Conservation (phyloP, 2,329 filamentous ascomycete genomes). For the Nemania diffusa region DNA sequence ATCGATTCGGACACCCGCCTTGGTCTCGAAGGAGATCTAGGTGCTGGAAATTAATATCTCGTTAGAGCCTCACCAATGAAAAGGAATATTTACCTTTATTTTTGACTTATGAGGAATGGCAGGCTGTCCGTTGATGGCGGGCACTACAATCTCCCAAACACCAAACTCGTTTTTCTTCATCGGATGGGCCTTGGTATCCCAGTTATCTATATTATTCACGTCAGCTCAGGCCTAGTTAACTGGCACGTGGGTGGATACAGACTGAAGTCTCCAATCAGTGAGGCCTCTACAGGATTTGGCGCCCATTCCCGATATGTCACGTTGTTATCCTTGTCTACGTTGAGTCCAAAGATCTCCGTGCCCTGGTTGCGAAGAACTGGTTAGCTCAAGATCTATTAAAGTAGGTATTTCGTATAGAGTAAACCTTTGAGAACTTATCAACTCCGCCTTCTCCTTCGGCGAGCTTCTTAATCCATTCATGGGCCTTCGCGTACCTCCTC, state of each 20-base stretch:
- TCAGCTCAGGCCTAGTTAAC: conserved; percentile 43
- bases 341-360: conserved; percentile 86
- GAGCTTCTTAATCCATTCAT: conserved; percentile 88
- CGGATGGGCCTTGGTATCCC: conserved; percentile 83
- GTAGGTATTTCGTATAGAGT: conserved; percentile 39
- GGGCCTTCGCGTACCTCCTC: conserved; percentile 79
- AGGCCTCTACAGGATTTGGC: conserved; percentile 85
- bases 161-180: conserved; percentile 90
- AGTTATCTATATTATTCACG: conserved; percentile 70
- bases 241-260: conserved; percentile 48
- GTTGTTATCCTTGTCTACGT: conserved; percentile 81
- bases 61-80: background rate
- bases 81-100: conserved; percentile 76
- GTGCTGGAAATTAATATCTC: conserved; percentile 7
- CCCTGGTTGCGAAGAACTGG: conserved; percentile 64
- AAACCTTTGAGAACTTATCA: conserved; percentile 87
- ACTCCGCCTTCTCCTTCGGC: conserved; percentile 86
- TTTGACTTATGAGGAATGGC: conserved; percentile 94
- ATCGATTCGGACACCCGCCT: conserved; percentile 83
- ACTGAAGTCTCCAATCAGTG: conserved; percentile 95
- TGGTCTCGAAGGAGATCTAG: conserved; percentile 85
- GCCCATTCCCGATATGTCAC: conserved; percentile 97
- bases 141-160: conserved; percentile 84
- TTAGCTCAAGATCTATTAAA: conserved; percentile 19
- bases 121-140: conserved; percentile 76